Percentiles rank a stretch among this genome's conserved stretches.
Evolutionary conservation across 495 filamentous ascomycete genomes (phyloP).

Genomic region (Pyronema domesticum): DNA sequence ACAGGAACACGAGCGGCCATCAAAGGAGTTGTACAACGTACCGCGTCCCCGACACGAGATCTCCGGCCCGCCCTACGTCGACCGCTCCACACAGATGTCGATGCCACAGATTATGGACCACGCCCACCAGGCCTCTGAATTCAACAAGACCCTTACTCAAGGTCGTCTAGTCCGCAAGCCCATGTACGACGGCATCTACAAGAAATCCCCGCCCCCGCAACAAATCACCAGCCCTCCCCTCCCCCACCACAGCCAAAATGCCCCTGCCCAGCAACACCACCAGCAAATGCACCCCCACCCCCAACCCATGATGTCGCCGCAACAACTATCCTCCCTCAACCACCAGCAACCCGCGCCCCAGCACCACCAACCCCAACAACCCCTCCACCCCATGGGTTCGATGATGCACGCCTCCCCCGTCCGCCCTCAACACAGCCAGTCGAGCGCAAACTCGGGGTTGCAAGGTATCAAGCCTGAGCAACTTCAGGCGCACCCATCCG

Average conservation of each 20-base stretch:
- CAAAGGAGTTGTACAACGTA: conserved; percentile 62
- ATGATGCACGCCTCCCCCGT: conserved; percentile 27
- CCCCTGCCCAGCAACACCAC: conserved; percentile 37
- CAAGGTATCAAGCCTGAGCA: conserved; percentile 24
- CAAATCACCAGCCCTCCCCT: conserved; percentile 27
- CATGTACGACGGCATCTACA: conserved; percentile 43
- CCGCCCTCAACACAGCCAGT: conserved; percentile 2
- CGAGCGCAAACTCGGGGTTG: not conserved
- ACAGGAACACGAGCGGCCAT: conserved; percentile 36
- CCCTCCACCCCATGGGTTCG: conserved; percentile 22
- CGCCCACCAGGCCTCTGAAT: conserved; percentile 73
- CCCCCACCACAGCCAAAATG: conserved; percentile 27
- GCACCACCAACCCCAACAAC: conserved; percentile 24
- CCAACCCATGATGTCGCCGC: conserved; percentile 23
- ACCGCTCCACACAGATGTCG: conserved; percentile 63
- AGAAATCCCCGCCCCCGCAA: conserved; percentile 59
- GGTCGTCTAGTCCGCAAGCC: conserved; percentile 57
- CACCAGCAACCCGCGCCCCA: conserved; percentile 26
- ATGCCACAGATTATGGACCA: conserved; percentile 72
- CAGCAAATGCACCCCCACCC: conserved; percentile 30
- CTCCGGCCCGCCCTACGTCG: conserved; percentile 73
- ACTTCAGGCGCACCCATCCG: conserved; percentile 15
- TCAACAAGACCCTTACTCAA: conserved; percentile 61
- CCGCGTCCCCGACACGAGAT: conserved; percentile 79
- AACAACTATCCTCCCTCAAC: conserved; percentile 28